phyloP scores from a whole-genome alignment of 768 basidiomycete genomes.

The Phallus indusiatus region DNA sequence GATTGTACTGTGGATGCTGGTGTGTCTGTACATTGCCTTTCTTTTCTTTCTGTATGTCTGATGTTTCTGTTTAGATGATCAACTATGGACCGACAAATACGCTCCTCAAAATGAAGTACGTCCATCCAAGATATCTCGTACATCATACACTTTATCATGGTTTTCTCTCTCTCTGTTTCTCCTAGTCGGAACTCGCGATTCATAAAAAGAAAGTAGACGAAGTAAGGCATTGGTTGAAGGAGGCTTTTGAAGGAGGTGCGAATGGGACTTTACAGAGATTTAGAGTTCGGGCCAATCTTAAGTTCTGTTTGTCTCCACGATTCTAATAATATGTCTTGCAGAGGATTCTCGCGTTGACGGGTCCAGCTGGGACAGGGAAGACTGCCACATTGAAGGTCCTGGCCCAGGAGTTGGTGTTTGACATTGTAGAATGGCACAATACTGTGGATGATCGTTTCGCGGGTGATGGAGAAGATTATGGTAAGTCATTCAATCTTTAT shows the following conservation, averaged over 20 bases:
- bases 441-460: conserved; percentile 41
- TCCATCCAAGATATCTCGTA: not conserved
- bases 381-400: conserved; percentile 77
- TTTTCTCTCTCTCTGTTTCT: not conserved
- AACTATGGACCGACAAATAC: conserved; percentile 56
- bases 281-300: conserved; percentile 39
- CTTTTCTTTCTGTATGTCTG: not conserved
- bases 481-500: not conserved
- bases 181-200: conserved; percentile 64
- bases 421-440: conserved; percentile 83
- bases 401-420: conserved; percentile 61
- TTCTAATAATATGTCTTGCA: conserved; percentile 21
- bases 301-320: not conserved
- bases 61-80: conserved; percentile 22
- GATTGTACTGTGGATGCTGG: not conserved
- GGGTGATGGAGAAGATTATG: conserved; percentile 18
- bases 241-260: conserved; percentile 62
- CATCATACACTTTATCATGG: not conserved
- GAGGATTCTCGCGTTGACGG: conserved; percentile 79
- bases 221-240: conserved; percentile 62
- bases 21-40: not conserved
- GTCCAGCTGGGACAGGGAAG: conserved; percentile 86
- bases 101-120: conserved; percentile 42
- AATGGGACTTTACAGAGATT: conserved; percentile 60
- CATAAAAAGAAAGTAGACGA: conserved; percentile 74